Evolutionary conservation across 305 asterid genomes (phyloP), one percentile per base, ranked within the genome.

Genomic region (Plantago coronopus): DNA sequence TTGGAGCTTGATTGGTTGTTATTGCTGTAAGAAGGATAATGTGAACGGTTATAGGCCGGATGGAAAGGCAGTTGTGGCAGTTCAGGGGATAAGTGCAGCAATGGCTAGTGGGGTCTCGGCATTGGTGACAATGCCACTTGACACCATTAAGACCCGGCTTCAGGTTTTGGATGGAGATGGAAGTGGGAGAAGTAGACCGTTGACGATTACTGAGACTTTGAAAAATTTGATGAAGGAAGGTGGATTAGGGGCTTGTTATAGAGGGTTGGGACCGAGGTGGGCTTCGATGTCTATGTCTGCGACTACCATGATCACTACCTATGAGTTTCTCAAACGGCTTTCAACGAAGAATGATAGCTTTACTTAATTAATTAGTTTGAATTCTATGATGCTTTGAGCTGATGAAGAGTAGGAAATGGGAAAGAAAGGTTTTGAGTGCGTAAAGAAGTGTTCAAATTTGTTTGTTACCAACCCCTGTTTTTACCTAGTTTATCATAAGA

Each of bases 261-360:
- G 95, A 75, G 98, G 98, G 37, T 71, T 91, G 43, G 95, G 87
- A 20, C 98, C 97, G 3, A 91, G 98, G 70, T 91, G 95, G 97
- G 95, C 89, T 53, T 91, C 95, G 7, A 88, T 91, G 98, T 84
- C 98, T 0, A 54, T 88, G 95, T 88, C 98, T 47, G 97, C 98
- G 0, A 83, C 86, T 8, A 88, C 95, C 25, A 91, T 91, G 98
- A 84, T 91, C 79, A 91, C 97, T 5, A 91, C 97, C 13, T 91
- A 91, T 18, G 98, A 91, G 91, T 88, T 86, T 53, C 87, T 91
- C 67, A 91, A 91, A 77, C 64, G 91, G 68, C 69, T 91, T 22
- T 91, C 98, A 0, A 64, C 98, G 16, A 91, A 91, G 77, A 83
- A 66, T 69, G 93, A 83, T 47, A 56, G 62, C 65, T 76, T 57